These are phyloP conservation scores for Magnusiomyces tetraspermus DNA, from an alignment of 1,139 yeast genomes.

Conservation along the genomic window DNA sequence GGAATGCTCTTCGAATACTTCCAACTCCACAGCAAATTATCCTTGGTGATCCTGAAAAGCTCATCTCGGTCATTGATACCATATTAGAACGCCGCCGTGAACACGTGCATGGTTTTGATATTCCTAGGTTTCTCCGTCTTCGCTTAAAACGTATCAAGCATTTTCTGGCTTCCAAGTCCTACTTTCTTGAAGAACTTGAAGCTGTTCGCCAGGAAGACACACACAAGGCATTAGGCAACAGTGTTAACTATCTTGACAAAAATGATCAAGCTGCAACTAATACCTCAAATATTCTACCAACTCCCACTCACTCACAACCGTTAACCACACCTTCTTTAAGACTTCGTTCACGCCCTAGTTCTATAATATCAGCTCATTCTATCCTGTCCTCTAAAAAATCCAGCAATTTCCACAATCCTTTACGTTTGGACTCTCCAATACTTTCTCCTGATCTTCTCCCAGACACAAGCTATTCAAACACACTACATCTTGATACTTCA, in stretches of 20 bases:
- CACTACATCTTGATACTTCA: background rate
- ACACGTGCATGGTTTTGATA: constrained; percentile 2
- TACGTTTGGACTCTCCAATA: background rate
- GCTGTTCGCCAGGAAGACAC: constrained; percentile 1
- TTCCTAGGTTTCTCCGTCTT: constrained; percentile 3
- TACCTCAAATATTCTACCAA: no score
- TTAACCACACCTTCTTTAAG: no score
- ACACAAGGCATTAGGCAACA: no score
- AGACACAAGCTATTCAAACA: background rate
- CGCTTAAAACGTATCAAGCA: constrained; percentile 5
- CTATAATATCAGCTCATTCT: no score
- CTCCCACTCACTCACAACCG: no score
- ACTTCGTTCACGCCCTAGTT: no score
- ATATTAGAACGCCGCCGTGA: constrained; percentile 2
- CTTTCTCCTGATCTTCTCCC: constrained; percentile 1
- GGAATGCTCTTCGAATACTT: background rate
- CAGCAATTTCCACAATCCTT: background rate
- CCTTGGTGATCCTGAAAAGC: constrained; percentile 3
- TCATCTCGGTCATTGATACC: background rate
- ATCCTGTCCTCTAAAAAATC: background rate
- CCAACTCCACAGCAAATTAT: constrained; percentile 5
- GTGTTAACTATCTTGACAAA: no score
- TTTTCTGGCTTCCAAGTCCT: constrained; percentile 1
- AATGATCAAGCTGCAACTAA: no score
- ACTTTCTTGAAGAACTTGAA: constrained; percentile 6